phyloP scores from a whole-genome alignment of 2,329 filamentous ascomycete genomes.

The Claviceps sp. region DNA sequence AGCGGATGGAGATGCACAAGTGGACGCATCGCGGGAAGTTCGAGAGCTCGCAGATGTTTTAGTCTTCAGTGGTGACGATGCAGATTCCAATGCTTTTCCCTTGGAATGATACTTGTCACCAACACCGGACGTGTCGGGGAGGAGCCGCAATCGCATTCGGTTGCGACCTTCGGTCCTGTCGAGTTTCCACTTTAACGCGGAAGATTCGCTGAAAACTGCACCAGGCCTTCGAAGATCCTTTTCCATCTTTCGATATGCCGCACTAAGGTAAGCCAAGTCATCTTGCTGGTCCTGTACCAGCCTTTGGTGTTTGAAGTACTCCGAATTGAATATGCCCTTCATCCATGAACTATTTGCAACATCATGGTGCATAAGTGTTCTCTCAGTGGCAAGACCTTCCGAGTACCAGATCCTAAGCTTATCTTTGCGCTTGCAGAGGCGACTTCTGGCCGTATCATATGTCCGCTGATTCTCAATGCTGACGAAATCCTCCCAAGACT shows the following conservation, averaged over 20 bases:
- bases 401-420: slow-evolving; percentile 67
- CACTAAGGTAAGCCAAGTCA: slow-evolving; percentile 63
- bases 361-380: slow-evolving; percentile 68
- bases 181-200: slow-evolving; percentile 68
- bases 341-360: slow-evolving; percentile 82
- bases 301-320: slow-evolving; percentile 83
- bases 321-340: slow-evolving; percentile 86
- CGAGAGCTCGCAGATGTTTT: slow-evolving; percentile 15
- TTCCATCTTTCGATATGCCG: slow-evolving; percentile 66
- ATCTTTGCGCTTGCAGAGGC: slow-evolving; percentile 66
- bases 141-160: slow-evolving; percentile 78
- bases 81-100: slow-evolving; percentile 42
- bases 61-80: slow-evolving; percentile 22
- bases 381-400: slow-evolving; percentile 55
- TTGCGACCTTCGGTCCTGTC: slow-evolving; percentile 93
- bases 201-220: slow-evolving; percentile 59
- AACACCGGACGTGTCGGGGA: slow-evolving; percentile 59
- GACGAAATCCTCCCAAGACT: slow-evolving; percentile 81
- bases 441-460: slow-evolving; percentile 56
- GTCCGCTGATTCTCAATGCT: slow-evolving; percentile 67
- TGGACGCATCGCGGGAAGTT: slow-evolving; percentile 9
- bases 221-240: slow-evolving; percentile 66
- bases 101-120: slow-evolving; percentile 77
- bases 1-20: slow-evolving; percentile 9
- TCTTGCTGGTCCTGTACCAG: slow-evolving; percentile 88